Evolutionary conservation across 208 protist species (phyloP).

Genomic region (Trypanosoma melophagium): DNA sequence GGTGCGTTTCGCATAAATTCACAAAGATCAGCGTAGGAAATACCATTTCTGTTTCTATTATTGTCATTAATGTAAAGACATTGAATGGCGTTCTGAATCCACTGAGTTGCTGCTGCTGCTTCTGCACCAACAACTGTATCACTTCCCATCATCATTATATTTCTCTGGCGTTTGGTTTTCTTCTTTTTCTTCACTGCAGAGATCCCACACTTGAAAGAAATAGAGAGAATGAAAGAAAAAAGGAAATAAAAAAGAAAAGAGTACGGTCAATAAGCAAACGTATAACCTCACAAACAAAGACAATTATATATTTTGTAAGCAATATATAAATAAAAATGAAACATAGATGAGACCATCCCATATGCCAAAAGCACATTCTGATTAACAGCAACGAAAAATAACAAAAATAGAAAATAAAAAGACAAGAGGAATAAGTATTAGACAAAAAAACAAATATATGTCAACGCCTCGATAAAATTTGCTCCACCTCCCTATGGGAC

Average conservation of each 20-base stretch:
- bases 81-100: constrained; percentile 7
- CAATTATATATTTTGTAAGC: too few relatives aligned
- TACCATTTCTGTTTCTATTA: not conserved
- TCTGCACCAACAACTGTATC: constrained; percentile 1
- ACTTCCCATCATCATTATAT: not conserved
- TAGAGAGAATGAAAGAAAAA: constrained; percentile 6
- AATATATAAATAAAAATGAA: too few relatives aligned
- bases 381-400: not conserved
- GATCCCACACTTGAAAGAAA: not conserved
- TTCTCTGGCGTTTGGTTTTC: too few relatives aligned
- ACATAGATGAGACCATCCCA: too few relatives aligned
- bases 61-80: constrained; percentile 2
- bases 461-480: constrained; percentile 18
- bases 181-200: not conserved
- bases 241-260: not conserved
- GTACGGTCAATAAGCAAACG: too few relatives aligned
- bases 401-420: constrained; percentile 4
- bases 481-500: constrained; percentile 22
- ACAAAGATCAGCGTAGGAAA: constrained; percentile 30
- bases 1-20: constrained; percentile 29
- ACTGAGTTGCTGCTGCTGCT: not conserved
- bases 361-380: too few relatives aligned
- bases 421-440: not conserved
- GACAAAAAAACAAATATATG: not conserved
- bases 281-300: not conserved